Evolutionary conservation across 1,139 yeast genomes (phyloP), one percentile per base, ranked within the genome.

Genomic region (Suhomyces coccinellae): DNA sequence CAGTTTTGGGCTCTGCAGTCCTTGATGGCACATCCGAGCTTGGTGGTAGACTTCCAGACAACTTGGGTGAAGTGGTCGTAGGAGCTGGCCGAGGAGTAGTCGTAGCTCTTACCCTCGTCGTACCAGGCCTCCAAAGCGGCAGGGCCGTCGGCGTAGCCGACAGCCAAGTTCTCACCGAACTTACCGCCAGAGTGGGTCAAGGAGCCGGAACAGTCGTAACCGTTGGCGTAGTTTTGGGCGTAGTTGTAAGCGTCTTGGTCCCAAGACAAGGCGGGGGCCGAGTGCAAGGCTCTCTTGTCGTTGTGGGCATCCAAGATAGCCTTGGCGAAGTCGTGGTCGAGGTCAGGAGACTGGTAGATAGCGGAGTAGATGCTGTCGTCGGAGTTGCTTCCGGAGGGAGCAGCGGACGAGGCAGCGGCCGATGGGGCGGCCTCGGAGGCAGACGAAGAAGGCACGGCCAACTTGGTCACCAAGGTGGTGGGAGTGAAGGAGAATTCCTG

Each of bases 141-240:
- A 22, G 50, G 48, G 37, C 79, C 86, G 26, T 73, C 70, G 37
- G 75, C 52, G 66, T 75, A 79, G 46, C 97, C 97, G 44, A 80
- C 71, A 43, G 95, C 96, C 62, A 90, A 76, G 76, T 90, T 90
- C 71, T 90, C 97, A 62, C 97, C 97, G 69, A 79, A 85, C 43
- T 73, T 66, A 46, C 93, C 93, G 46, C 87, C 87, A 41, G 95
- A 83, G 72, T 90, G 97, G 31, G 69, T 67, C 64, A 89, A 79
- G 12, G 59, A 54, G 46, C 87, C 86, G 32, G 81, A 79, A 70
- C 97, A 89, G 63, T 79, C 79, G 67, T 83, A 87, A 43, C 69
- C 59, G 65, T 82, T 79, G 36, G 91, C 90, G 64, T 83, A 86
- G 53, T 69, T 63, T 66, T 82, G 83, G 40, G 97, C 96, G 58